Percentiles rank a stretch among this genome's conserved stretches.
Evolutionary conservation across 495 filamentous ascomycete genomes (phyloP).

Genomic region (Geopyxis carbonaria): DNA sequence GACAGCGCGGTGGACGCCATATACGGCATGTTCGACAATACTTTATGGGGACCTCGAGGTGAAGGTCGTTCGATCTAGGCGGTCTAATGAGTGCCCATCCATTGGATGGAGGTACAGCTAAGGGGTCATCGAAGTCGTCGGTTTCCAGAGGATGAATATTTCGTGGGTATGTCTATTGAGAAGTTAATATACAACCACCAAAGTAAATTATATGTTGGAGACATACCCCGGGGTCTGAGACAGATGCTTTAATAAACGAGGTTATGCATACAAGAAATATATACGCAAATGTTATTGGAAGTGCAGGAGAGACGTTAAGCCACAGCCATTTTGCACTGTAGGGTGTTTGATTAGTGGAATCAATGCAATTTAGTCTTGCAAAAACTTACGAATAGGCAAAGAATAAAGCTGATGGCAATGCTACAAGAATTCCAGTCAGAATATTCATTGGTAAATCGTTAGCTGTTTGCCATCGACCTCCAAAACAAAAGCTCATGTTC

Average conservation of each 20-base stretch:
- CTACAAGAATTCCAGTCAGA: constrained; percentile 59
- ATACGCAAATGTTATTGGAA: constrained; percentile 83
- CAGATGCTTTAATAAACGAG: constrained; percentile 81
- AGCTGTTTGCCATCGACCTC: constrained; percentile 75
- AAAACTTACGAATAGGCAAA: constrained; percentile 57
- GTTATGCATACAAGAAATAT: constrained; percentile 77
- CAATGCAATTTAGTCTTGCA: constrained; percentile 5
- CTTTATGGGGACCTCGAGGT: constrained; percentile 91
- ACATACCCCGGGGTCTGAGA: constrained; percentile 80
- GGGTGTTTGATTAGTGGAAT: constrained; percentile 7
- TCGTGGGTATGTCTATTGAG: constrained; percentile 19
- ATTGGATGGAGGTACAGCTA: constrained; percentile 65
- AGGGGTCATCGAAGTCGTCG: constrained; percentile 57
- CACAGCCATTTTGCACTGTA: constrained; percentile 68
- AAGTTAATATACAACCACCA: too few relatives aligned
- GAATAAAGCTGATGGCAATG: constrained; percentile 64
- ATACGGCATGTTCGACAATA: constrained; percentile 94
- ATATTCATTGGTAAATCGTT: constrained; percentile 82
- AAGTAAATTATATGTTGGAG: constrained; percentile 16
- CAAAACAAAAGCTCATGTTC: constrained; percentile 75
- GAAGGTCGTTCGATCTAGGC: constrained; percentile 35
- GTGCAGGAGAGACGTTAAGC: constrained; percentile 75
- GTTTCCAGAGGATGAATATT: constrained; percentile 41
- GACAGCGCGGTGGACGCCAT: constrained; percentile 87
- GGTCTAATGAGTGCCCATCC: constrained; percentile 84